Base-by-base conservation (phyloP, 1,284 basidiomycete genomes). In the Meripilus lineatus region DNA sequence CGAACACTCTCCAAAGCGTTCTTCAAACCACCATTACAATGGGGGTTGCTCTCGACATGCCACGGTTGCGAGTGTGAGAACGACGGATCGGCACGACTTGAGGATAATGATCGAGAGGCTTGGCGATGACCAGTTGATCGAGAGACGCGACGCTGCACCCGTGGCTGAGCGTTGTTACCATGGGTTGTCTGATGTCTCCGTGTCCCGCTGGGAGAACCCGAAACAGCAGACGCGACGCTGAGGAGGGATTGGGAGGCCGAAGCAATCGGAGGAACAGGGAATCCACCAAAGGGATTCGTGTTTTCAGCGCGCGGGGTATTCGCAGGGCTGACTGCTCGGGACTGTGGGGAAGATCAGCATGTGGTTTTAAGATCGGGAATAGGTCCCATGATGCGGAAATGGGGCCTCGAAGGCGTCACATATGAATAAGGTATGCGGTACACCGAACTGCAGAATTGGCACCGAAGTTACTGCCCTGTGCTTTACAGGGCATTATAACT, bases 1-100 rank as follows among this genome's bases (percentile, higher is more conserved):
- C 73, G 70, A 38, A 87, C 74, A 52, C 79, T 83, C 22, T 83
- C 74, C 10, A 90, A 61, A 8, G 89, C 88, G 50, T 91, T 91
- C 58, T 83, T 83, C 41, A 91, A 68, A 4, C 88, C 88, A 13
- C 86, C 86, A 51, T 91, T 91, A 49, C 83, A 81, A 49, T 84
- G 84, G 0, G 79, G 71, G 58, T 87, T 89, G 21, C 72, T 70
- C 38, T 85, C 84, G 46, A 85, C 69, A 51, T 83, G 77, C 62
- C 72, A 74, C 4, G 72, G 63, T 14, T 55, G 55, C 43, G 54
- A 50, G 32, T 52, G 56, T 3, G 55, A 20, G 25, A 45, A 41
- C 18, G 54, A 53, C 10, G 28, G 28, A 17, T 59, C 58, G n/a
- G 64, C 70, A 21, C 74, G 66, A 0, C 74, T 74, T 2, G 72